Percentiles rank a stretch among this genome's conserved stretches.
These are phyloP conservation scores for Candida sp. DNA, from an alignment of 1,139 yeast genomes.

Conservation along the genomic window DNA sequence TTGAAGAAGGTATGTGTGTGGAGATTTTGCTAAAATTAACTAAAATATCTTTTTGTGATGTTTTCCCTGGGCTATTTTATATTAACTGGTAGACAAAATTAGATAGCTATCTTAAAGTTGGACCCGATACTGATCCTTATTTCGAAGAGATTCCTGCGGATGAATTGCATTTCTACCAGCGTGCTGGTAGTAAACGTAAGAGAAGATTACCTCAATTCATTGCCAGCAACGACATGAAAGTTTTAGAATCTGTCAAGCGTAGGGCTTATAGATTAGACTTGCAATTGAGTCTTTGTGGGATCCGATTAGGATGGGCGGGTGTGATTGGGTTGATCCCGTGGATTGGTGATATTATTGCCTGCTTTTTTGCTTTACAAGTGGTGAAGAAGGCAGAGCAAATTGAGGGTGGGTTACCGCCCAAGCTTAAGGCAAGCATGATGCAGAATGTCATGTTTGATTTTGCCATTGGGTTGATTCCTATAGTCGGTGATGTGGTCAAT, in stretches of 20 bases:
- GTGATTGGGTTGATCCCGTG: constrained; percentile 68
- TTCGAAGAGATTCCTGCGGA: constrained; percentile 46
- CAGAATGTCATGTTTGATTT: constrained; percentile 64
- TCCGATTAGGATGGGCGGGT: constrained; percentile 71
- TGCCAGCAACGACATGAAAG: constrained; percentile 48
- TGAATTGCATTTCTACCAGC: constrained; percentile 43
- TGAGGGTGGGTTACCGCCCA: constrained; percentile 63
- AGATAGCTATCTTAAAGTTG: constrained; percentile 30
- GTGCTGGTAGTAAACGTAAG: constrained; percentile 46
- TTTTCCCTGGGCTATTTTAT: not conserved
- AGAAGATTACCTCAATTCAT: constrained; percentile 53
- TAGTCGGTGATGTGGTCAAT: constrained; percentile 68
- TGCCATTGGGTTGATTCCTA: constrained; percentile 65
- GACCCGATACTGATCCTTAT: constrained; percentile 41
- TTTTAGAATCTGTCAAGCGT: constrained; percentile 52
- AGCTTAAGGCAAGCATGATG: constrained; percentile 49
- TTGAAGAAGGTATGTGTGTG: constrained; percentile 34
- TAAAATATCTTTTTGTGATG: not conserved
- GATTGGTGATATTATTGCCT: constrained; percentile 54
- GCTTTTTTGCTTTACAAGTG: constrained; percentile 47
- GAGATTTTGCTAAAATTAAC: too few relatives aligned
- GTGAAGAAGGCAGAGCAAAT: constrained; percentile 50
- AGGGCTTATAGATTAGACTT: constrained; percentile 67
- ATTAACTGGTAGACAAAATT: constrained; percentile 25
- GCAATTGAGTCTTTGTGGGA: constrained; percentile 59